Base-by-base conservation (phyloP, 306 rosid genomes). In the Aeschynomene evenia region DNA sequence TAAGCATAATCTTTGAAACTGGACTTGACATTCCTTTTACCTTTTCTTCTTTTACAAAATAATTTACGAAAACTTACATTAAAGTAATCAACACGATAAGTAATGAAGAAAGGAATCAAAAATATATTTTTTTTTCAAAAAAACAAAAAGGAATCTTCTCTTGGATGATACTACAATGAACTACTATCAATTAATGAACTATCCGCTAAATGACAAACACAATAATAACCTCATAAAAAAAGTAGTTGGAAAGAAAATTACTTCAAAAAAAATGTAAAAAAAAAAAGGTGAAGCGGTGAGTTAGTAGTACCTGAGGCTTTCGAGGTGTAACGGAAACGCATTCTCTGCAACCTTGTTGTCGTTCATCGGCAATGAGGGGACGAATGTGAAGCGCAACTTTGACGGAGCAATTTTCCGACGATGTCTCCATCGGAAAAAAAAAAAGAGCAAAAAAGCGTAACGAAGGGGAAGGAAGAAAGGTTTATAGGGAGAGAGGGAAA, bases 361-460 rank as follows among this genome's bases (percentile, higher is more conserved):
- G 83, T 70, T 90, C 96, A 63, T 90, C 91, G 9, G 84, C 76
- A 66, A 90, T 85, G 75, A 90, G 96, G 0, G 96, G 96, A 7
- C 96, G 91, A 77, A 87, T 77, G 64, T 90, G 96, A 75, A 90
- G 83, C 52, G 93, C 93, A 59, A 90, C 96, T 82, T 90, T 90
- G 2, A 90, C 96, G 13, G 75, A 70, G 33, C 96, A 89, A 77
- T 83, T 87, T 67, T 90, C 91, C 40, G 86, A 68, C 40, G 86
- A 68, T 6, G 85, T 31, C 60, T 90, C 93, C 96, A 90, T 87
- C 66, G 68, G 72, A 2, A n/a, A 0, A 37, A 37, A 11, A 51
- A 48, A 6, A 33, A 4, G 49, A 48, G 4, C 16, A 22, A 42
- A 22, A 50, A 3, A 1, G 14, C 0, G 4, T 3, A 2, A n/a